Conservation (phyloP, 2,329 filamentous ascomycete genomes). For the Colletotrichum lupini region DNA sequence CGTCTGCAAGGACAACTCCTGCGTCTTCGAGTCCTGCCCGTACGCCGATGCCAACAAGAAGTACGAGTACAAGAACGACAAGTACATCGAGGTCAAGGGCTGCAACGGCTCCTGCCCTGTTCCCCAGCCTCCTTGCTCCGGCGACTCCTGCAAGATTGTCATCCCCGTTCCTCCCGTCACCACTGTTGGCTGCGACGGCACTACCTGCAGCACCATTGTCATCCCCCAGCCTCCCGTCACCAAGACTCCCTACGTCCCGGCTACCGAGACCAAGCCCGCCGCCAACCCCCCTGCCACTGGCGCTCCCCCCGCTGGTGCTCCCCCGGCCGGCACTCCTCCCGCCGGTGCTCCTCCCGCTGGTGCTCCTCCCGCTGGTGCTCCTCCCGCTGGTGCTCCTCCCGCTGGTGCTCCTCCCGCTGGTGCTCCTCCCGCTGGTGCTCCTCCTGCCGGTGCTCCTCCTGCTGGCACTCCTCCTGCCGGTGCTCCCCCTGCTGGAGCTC, state of each 20-base stretch:
- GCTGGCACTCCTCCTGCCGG: background rate
- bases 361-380: too few relatives aligned
- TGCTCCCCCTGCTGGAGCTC: background rate
- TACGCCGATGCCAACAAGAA: constrained; percentile 42
- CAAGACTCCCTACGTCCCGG: background rate
- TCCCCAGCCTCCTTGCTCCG: constrained; percentile 40
- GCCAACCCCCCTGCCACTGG: background rate
- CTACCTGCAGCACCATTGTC: constrained; percentile 32
- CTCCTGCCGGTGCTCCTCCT: background rate
- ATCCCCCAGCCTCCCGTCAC: constrained; percentile 39
- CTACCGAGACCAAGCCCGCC: background rate
- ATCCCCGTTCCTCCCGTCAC: too few relatives aligned
- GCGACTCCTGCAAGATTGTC: constrained; percentile 42
- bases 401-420: background rate
- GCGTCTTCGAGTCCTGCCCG: constrained; percentile 41
- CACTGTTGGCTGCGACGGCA: too few relatives aligned
- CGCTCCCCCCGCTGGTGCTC: too few relatives aligned
- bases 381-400: background rate
- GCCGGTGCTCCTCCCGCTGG: too few relatives aligned
- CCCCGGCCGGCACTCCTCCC: background rate
- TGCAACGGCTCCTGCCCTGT: constrained; percentile 45
- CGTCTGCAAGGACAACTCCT: constrained; percentile 40
- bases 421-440: background rate
- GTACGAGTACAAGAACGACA: constrained; percentile 46
- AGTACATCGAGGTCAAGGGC: constrained; percentile 45